These are phyloP conservation scores for Rhizoclosmatium sp. DNA, from an alignment of 192 early-diverging fungal genomes.

Conservation along the genomic window DNA sequence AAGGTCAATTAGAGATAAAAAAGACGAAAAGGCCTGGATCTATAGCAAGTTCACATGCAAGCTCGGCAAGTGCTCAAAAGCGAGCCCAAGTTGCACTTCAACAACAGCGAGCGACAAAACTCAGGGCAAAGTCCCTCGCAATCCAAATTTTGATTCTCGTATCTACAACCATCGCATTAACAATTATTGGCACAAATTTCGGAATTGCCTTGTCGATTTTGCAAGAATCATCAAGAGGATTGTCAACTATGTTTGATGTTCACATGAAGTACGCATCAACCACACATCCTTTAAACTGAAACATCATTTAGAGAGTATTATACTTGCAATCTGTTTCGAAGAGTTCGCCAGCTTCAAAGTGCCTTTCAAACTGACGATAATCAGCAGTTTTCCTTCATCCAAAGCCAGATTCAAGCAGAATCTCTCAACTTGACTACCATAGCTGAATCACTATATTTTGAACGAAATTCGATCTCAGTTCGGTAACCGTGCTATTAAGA, in stretches of 20 bases:
- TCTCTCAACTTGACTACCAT: not conserved
- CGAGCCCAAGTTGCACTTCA: not conserved
- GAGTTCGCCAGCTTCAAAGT: slow-evolving; percentile 12
- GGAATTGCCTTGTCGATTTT: not conserved
- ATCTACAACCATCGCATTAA: not conserved
- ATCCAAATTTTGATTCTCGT: not conserved
- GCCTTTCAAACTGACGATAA: not conserved
- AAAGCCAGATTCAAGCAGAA: not conserved
- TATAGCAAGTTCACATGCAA: not conserved
- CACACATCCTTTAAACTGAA: not conserved
- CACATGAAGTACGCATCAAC: not conserved
- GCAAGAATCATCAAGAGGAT: not conserved
- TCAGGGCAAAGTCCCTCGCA: not conserved
- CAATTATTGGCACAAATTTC: not conserved
- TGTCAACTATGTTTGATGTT: too few relatives aligned
- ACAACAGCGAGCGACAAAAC: not conserved
- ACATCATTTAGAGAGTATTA: slow-evolving; percentile 1
- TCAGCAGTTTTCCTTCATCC: not conserved
- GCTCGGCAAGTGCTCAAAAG: not conserved
- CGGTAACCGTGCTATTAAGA: too few relatives aligned
- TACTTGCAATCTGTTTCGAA: slow-evolving; percentile 8
- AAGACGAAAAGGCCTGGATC: not conserved
- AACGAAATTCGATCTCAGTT: too few relatives aligned
- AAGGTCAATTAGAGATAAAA: not conserved
- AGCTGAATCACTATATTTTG: too few relatives aligned